Evolutionary conservation across 2,329 filamentous ascomycete species (phyloP).

Genomic region (Fusarium mexicanum): DNA sequence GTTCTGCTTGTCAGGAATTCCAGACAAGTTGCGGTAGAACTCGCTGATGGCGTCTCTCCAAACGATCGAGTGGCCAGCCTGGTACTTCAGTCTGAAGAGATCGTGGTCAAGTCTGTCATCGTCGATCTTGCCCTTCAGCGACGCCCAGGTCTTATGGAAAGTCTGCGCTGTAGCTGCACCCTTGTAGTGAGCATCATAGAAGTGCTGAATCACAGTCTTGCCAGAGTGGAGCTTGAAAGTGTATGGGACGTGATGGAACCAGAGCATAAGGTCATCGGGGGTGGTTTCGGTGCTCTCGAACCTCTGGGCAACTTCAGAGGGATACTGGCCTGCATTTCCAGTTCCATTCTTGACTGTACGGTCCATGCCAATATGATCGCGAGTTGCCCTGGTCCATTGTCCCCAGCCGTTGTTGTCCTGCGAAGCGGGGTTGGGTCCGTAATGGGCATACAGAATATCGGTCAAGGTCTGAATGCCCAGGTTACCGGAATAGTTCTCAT

Average conservation of each 20-base stretch:
- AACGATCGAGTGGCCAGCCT: conserved; percentile 75
- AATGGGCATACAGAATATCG: conserved; percentile 70
- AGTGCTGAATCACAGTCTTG: conserved; percentile 74
- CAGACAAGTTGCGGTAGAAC: conserved; percentile 67
- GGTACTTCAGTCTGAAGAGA: conserved; percentile 68
- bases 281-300: conserved; percentile 72
- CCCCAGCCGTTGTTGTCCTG: conserved; percentile 76
- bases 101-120: conserved; percentile 67
- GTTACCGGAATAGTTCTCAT: conserved; percentile 77
- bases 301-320: conserved; percentile 63
- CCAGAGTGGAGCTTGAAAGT: conserved; percentile 69
- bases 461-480: conserved; percentile 75
- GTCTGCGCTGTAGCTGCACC: conserved; percentile 69
- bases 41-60: conserved; percentile 75
- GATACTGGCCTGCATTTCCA: conserved; percentile 72
- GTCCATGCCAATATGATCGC: conserved; percentile 72
- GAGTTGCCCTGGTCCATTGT: conserved; percentile 74
- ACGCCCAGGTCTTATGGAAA: conserved; percentile 65
- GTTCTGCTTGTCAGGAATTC: conserved; percentile 64
- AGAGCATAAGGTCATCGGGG: conserved; percentile 73
- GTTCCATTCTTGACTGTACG: conserved; percentile 75
- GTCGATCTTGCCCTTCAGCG: conserved; percentile 66
- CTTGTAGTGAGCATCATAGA: conserved; percentile 70
- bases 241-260: conserved; percentile 80
- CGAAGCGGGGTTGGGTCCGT: conserved; percentile 72